Evolutionary conservation across 306 rosid species (phyloP).

Genomic region (Astragalus membranaceus): DNA sequence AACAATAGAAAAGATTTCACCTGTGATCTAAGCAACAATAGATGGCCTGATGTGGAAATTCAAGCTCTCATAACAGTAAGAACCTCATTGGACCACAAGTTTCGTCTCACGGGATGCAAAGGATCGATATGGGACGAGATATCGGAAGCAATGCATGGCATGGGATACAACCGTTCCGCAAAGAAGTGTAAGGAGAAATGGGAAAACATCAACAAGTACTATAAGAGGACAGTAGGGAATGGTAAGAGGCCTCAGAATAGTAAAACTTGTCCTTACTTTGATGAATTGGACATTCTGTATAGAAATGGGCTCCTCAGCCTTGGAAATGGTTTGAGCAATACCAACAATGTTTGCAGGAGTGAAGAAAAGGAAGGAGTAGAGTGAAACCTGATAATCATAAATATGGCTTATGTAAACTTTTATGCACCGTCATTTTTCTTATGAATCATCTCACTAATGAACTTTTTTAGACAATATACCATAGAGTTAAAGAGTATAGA

Average conservation of each 20-base stretch:
- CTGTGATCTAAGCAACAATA: constrained; percentile 31
- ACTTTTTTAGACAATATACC: background rate
- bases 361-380: constrained; percentile 32
- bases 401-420: background rate
- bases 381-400: background rate
- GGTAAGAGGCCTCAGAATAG: constrained; percentile 45
- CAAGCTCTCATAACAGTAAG: constrained; percentile 58
- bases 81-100: constrained; percentile 47
- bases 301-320: constrained; percentile 38
- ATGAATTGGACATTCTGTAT: constrained; percentile 54
- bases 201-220: constrained; percentile 84
- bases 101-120: constrained; percentile 33
- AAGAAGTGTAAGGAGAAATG: constrained; percentile 84
- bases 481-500: background rate
- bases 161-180: constrained; percentile 57
- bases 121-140: constrained; percentile 80
- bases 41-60: constrained; percentile 80
- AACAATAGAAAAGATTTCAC: constrained; percentile 25
- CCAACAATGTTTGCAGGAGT: constrained; percentile 24
- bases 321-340: constrained; percentile 28
- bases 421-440: background rate
- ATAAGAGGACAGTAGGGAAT: constrained; percentile 42
- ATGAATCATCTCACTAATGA: background rate
- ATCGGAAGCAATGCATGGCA: constrained; percentile 41
- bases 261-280: constrained; percentile 60